Evolutionary conservation across 441 rosid species (phyloP).

Genomic region (Adansonia rubrostipa): DNA sequence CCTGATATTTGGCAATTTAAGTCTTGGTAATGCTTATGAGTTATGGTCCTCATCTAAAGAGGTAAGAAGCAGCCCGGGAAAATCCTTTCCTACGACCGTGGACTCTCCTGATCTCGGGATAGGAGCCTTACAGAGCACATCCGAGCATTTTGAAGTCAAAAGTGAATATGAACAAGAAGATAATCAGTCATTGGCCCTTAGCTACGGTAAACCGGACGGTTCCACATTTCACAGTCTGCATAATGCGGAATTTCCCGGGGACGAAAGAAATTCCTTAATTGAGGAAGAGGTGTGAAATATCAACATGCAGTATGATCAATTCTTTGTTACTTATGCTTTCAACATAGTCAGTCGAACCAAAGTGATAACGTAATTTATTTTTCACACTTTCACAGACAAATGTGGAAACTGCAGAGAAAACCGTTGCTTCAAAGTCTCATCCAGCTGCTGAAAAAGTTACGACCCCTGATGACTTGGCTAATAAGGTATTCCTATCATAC

Average conservation of each 20-base stretch:
- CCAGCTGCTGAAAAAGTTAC: slow-evolving; percentile 34
- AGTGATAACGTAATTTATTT: slow-evolving; percentile 16
- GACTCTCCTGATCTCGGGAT: slow-evolving; percentile 59
- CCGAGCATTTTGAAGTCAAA: slow-evolving; percentile 50
- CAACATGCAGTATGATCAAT: slow-evolving; percentile 21
- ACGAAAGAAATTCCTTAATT: slow-evolving; percentile 37
- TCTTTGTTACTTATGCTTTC: slow-evolving; percentile 15
- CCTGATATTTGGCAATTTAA: slow-evolving; percentile 77
- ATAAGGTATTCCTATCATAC: slow-evolving; percentile 42
- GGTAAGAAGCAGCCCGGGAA: slow-evolving; percentile 51
- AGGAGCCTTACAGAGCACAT: slow-evolving; percentile 42
- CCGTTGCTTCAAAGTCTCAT: slow-evolving; percentile 32
- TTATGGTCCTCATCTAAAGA: slow-evolving; percentile 83
- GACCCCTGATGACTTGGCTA: slow-evolving; percentile 33
- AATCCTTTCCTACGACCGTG: slow-evolving; percentile 51
- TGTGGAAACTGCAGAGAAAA: slow-evolving; percentile 36
- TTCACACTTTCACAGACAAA: slow-evolving; percentile 43
- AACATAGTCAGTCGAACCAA: slow-evolving; percentile 13
- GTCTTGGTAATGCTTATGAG: slow-evolving; percentile 69
- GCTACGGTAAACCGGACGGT: slow-evolving; percentile 46
- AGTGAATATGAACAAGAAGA: slow-evolving; percentile 58
- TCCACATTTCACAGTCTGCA: slow-evolving; percentile 48
- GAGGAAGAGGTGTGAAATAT: slow-evolving; percentile 63
- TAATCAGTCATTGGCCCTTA: slow-evolving; percentile 47
- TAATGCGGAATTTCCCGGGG: slow-evolving; percentile 45